Base-by-base conservation (phyloP, 2,329 filamentous ascomycete genomes). In the Corinectria fuckeliana region DNA sequence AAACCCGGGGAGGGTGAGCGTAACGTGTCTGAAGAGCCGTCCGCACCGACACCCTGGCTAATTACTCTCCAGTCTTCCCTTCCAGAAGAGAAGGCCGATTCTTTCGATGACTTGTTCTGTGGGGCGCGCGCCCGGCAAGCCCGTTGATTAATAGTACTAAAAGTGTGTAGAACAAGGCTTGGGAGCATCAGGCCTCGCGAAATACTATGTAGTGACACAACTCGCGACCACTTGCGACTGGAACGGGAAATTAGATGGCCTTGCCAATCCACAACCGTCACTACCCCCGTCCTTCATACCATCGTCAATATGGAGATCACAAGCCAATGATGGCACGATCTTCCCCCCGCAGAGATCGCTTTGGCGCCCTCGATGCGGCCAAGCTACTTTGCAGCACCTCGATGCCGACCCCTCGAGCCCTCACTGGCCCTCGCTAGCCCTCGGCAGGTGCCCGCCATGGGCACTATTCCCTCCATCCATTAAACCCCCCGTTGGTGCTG, bases 21-120 rank as follows among this genome's bases (percentile, higher is more conserved):
- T 58, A 57, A 50, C 21, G 28, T 51, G 53, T 57, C 56, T 60
- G 52, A 56, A 52, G 50, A 58, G 56, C 56, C 50, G 49, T 30
- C 28, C 56, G 65, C 63, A 67, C 67, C 68, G 65, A 62, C 58
- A 50, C 45, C 21, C 47, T 34, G 30, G 59, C 50, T 28, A 36
- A 36, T 36, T n/a, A 18, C 25, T 7, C 47, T 38, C 38, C 20
- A 41, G 25, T 11, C 16, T 28, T 20, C 26, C 32, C 25, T 58
- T 58, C 56, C 56, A 53, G 50, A 58, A 58, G 50, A n/a, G n/a
- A n/a, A n/a, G 11, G n/a, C 32, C 50, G n/a, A 26, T 58, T 48
- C 44, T 55, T 70, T 70, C 68, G 49, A 70, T 67, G 53, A 61
- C 56, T 64, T 62, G 56, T 70, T 70, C 66, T 55, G 60, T 65